Evolutionary conservation across 495 filamentous ascomycete genomes (phyloP).

Genomic region (Chaetomium tenue): DNA sequence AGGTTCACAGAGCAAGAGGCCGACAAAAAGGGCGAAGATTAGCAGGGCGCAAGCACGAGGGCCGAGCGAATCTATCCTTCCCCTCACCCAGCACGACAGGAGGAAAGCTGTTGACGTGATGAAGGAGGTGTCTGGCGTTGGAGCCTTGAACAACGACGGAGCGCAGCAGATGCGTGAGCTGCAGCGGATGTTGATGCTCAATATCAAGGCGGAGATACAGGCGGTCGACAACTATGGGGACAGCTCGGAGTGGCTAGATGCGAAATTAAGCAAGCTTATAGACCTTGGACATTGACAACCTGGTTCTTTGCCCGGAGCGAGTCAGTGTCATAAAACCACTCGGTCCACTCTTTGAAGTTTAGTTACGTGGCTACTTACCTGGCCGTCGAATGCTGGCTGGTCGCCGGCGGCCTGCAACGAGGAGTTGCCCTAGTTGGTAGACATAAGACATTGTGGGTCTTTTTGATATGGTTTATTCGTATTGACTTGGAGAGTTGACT

Average conservation of each 20-base stretch:
- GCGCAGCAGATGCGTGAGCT: constrained; percentile 62
- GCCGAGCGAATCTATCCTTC: constrained; percentile 33
- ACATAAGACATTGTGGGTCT: no score
- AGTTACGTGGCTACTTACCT: no score
- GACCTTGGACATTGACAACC: no score
- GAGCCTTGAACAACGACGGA: constrained; percentile 13
- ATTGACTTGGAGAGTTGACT: no score
- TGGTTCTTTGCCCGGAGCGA: no score
- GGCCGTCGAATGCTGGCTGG: no score
- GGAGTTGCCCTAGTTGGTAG: no score
- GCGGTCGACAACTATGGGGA: constrained; percentile 63
- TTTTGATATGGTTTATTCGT: no score
- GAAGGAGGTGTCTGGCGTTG: constrained; percentile 37
- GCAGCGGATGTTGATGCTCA: constrained; percentile 83
- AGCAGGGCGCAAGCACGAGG: not conserved
- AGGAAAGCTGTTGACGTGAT: constrained; percentile 68
- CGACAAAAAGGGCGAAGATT: constrained; percentile 17
- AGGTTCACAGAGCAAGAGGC: constrained; percentile 21
- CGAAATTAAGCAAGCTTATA: constrained; percentile 27
- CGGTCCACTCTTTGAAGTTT: no score
- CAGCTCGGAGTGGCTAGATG: constrained; percentile 65
- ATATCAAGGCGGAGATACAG: constrained; percentile 88
- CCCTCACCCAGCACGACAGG: constrained; percentile 60
- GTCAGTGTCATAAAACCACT: no score
- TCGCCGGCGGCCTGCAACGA: no score